Base-by-base conservation (phyloP, 371 early-diverging fungal genomes). In the Rhizopus delemar region DNA sequence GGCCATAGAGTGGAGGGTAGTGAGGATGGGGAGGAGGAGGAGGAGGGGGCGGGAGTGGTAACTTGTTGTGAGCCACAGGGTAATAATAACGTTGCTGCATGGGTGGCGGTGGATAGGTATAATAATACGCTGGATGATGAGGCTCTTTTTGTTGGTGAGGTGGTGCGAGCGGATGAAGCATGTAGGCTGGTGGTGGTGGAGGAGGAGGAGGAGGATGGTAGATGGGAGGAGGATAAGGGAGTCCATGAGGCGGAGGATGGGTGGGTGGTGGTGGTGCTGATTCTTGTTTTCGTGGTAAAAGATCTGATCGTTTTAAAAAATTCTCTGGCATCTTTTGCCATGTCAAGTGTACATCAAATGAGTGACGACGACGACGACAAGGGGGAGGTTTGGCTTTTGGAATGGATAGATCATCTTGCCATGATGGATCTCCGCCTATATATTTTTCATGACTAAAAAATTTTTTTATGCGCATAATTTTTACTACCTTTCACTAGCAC, bases 401-500 rank as follows among this genome's bases (percentile, higher is more conserved):
- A 36, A 76, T 61, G 29, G 77, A 77, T 68, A 72, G 63, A 48
- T 77, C 77, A 66, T 77, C 77, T 59, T 76, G 77, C 77, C 73
- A 76, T 46, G 59, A 65, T 12, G 43, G 53, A n/a, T 46, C 51
- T 35, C 38, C 33, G 46, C 8, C 16, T 16, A 31, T 35, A 52
- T 31, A 53, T 55, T 56, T 56, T 45, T 39, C 2, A 9, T 12
- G 8, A 39, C 12, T 57, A 49, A 53, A 57, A 60, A 56, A 36
- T 48, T 58, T 51, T 60, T 60, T 68, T 66, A 68, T 70, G 73
- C 73, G 71, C 66, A 73, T 76, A 69, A 69, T 68, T 63, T 57
- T 16, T 56, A 43, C 43, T 13, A 5, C n/a, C 13, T 43, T 43
- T 11, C 22, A 22, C 22, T 22, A 22, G 1, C 22, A 22, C 22